phyloP scores from a whole-genome alignment of 2,329 filamentous ascomycete genomes.

The Phyllosticta capitalensis region DNA sequence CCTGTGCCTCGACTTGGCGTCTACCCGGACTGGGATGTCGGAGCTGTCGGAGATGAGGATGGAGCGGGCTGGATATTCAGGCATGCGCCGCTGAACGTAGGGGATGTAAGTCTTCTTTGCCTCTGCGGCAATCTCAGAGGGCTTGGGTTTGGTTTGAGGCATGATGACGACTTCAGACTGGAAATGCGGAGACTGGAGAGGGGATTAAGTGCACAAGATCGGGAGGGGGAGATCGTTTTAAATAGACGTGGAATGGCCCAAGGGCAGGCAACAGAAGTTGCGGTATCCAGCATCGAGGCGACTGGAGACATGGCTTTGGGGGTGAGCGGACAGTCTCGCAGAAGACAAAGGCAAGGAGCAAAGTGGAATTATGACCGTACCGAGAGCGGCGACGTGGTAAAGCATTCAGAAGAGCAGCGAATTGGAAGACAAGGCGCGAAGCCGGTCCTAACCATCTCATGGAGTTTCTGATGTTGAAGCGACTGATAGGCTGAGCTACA shows the following conservation, averaged over 20 bases:
- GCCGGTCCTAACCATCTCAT: conserved; percentile 5
- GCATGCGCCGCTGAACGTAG: conserved; percentile 48
- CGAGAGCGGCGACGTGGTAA: conserved; percentile 8
- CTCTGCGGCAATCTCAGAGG: conserved; percentile 61
- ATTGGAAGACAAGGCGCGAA: conserved; percentile 10
- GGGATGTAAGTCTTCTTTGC: conserved; percentile 64
- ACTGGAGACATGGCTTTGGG: conserved; percentile 3
- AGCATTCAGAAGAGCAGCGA: conserved; percentile 8
- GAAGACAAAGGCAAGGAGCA: conserved; percentile 8
- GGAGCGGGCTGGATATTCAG: conserved; percentile 48
- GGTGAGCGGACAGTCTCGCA: conserved; percentile 4
- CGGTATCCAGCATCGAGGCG: background rate
- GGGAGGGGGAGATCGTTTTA: background rate
- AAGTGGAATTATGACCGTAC: conserved; percentile 2
- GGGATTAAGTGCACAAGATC: background rate
- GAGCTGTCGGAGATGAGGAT: conserved; percentile 42
- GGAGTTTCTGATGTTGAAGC: conserved; percentile 4
- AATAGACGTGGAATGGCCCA: background rate
- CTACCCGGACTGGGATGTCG: conserved; percentile 35
- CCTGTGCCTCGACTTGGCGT: conserved; percentile 33
- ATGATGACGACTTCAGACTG: conserved; percentile 28
- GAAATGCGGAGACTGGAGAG: background rate
- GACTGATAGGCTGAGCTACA: background rate
- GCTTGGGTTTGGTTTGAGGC: conserved; percentile 52
- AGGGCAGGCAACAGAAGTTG: background rate